These are phyloP conservation scores for Pulveroboletus ravenelii DNA, from an alignment of 768 basidiomycete species.

Conservation along the genomic window DNA sequence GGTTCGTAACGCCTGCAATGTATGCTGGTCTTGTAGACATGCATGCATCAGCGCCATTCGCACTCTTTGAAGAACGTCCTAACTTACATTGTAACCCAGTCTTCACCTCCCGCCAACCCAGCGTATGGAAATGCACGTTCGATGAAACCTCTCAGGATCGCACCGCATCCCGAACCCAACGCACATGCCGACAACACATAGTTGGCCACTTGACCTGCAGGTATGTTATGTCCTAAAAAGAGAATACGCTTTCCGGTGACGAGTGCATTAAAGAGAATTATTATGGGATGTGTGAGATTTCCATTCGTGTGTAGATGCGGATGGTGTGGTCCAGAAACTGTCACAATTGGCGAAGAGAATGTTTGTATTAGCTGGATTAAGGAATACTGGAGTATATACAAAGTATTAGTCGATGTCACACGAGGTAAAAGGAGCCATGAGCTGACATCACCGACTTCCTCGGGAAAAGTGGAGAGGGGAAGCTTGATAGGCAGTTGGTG, in stretches of 20 bases:
- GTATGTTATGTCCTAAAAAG: slow-evolving; percentile 85
- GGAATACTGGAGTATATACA: slow-evolving; percentile 61
- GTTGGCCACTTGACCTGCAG: slow-evolving; percentile 85
- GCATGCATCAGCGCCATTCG: slow-evolving; percentile 4
- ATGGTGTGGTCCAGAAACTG: slow-evolving; percentile 70
- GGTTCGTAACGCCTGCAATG: slow-evolving; percentile 96
- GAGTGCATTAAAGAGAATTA: slow-evolving; percentile 93
- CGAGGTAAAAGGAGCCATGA: slow-evolving; percentile 11
- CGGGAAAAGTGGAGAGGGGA: slow-evolving; percentile 82
- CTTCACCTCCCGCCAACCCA: slow-evolving; percentile 81
- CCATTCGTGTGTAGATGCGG: slow-evolving; percentile 95
- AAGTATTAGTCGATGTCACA: slow-evolving; percentile 10
- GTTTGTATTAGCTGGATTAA: slow-evolving; percentile 85
- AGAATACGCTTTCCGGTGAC: slow-evolving; percentile 95
- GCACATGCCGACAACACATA: slow-evolving; percentile 95
- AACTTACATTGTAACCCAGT: slow-evolving; percentile 84
- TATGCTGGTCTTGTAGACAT: slow-evolving; percentile 67
- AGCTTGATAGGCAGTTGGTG: slow-evolving; percentile 86
- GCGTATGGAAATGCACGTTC: slow-evolving; percentile 95
- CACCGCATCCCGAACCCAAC: slow-evolving; percentile 86
- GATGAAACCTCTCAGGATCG: slow-evolving; percentile 77
- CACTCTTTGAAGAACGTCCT: background rate
- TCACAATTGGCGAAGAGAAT: slow-evolving; percentile 59
- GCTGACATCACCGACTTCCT: slow-evolving; percentile 95
- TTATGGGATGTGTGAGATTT: slow-evolving; percentile 85